Conservation (phyloP, 2,329 filamentous ascomycete genomes). For the Fusarium sulawesiense region DNA sequence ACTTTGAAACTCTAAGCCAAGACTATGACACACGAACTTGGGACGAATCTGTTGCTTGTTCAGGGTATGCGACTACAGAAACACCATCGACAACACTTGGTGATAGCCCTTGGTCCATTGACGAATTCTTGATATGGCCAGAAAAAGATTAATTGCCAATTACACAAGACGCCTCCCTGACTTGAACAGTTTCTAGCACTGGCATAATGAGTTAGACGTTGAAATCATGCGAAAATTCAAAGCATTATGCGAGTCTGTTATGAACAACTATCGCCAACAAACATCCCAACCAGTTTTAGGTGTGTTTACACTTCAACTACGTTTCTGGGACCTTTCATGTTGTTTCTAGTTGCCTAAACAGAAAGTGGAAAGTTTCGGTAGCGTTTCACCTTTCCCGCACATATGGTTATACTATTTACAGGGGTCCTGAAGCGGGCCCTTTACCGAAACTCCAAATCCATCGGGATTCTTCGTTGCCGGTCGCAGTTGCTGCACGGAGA, state of each 20-base stretch:
- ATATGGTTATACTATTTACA: constrained; percentile 36
- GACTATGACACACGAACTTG: constrained; percentile 34
- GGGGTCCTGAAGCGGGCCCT: constrained; percentile 34
- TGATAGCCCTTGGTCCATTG: constrained; percentile 39
- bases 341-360: constrained; percentile 22
- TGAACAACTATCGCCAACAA: not conserved
- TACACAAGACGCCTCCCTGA: not conserved
- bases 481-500: constrained; percentile 4
- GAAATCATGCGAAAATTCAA: not conserved
- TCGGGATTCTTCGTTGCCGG: constrained; percentile 34
- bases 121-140: constrained; percentile 42
- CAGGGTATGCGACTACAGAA: constrained; percentile 17
- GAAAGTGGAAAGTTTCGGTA: constrained; percentile 38
- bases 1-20: constrained; percentile 8
- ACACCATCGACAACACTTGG: constrained; percentile 13
- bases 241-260: not conserved
- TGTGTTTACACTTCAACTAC: not conserved
- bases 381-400: constrained; percentile 38
- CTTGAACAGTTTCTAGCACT: not conserved
- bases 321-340: not conserved
- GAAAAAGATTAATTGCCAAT: not conserved
- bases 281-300: not conserved
- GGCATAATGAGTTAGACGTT: too few relatives aligned
- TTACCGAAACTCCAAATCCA: constrained; percentile 31
- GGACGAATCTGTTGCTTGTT: constrained; percentile 26